These are phyloP conservation scores for Papiliotrema laurentii DNA, from an alignment of 1,284 basidiomycete genomes.

Conservation along the genomic window DNA sequence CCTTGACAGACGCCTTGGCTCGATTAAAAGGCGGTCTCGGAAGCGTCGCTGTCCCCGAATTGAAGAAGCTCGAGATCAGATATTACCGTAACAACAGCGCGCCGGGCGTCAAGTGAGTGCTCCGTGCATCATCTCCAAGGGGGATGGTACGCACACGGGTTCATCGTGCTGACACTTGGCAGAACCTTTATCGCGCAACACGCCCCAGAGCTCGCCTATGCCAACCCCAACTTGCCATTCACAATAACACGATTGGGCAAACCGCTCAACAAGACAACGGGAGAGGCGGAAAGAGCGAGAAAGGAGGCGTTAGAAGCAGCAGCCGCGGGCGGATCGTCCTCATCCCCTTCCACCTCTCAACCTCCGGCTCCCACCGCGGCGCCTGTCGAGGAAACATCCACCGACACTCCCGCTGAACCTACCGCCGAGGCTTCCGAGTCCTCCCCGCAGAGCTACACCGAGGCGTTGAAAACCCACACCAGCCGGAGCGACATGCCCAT, in stretches of 20 bases:
- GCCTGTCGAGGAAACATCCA: too few relatives aligned
- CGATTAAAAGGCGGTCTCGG: conserved; percentile 21
- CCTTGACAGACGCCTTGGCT: conserved; percentile 21
- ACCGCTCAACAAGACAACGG: neutral
- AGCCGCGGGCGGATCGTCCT: neutral
- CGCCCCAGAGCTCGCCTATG: conserved; percentile 38
- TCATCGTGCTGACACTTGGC: neutral
- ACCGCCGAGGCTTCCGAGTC: too few relatives aligned
- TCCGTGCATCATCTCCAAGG: neutral
- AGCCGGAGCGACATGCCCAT: too few relatives aligned
- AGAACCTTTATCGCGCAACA: conserved; percentile 36
- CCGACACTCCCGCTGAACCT: too few relatives aligned
- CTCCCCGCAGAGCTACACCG: too few relatives aligned
- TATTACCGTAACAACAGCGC: conserved; percentile 30
- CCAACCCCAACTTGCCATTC: conserved; percentile 35
- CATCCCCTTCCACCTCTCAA: too few relatives aligned
- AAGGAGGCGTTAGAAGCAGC: neutral
- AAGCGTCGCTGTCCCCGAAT: conserved; percentile 15
- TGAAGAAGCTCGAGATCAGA: conserved; percentile 22
- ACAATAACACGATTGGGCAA: conserved; percentile 8
- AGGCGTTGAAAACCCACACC: too few relatives aligned
- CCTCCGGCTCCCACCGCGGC: too few relatives aligned
- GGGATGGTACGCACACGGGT: too few relatives aligned
- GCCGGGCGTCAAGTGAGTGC: conserved; percentile 31
- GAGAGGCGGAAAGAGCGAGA: conserved; percentile 5